Evolutionary conservation across 495 filamentous ascomycete genomes (phyloP), one percentile per base, ranked within the genome.

Genomic region (Xylaria sp.): DNA sequence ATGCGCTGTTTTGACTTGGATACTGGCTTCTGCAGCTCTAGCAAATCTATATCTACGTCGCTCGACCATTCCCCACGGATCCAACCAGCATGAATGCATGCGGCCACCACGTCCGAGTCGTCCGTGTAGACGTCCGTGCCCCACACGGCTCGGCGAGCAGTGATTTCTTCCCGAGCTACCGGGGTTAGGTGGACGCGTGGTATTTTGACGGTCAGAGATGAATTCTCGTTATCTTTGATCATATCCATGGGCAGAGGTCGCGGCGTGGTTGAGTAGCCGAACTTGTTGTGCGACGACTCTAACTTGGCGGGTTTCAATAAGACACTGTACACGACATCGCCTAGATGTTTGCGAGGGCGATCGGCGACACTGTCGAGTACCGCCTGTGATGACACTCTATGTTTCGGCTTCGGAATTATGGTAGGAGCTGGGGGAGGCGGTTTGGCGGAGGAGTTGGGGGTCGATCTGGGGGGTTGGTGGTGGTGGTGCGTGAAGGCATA

Each of bases 121-220:
- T 98, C 97, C 0, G 94, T 97, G 79, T 99, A 98, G 7, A 98
- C 85, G 24, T 94, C 93, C 0, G 93, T 95, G 12, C 96, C 96
- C 95, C 95, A 99, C 3, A 99, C 80, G 2, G 92, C 90, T 53
- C 92, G 88, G 17, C 91, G 86, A 8, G 86, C 80, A 26, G 93
- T 95, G 72, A 98, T 93, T 74, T 96, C 93, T 77, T 94, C 91
- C 9, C 94, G 88, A 43, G 90, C 87, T 7, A 82, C 80, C 1
- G 87, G 77, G 19, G 85, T 87, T 33, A 99, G 86, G 74, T 94
- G 93, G 72, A 90, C 88, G 21, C 93, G 89, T 4, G 94, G 92
- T 7, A 98, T 91, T 53, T 94, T 92, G 62, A 98, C 82, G 7
- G 93, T 97, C 73, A 96, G 88, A 0, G 94, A 97, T 77, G 93